These are phyloP conservation scores for Neltuma alba DNA, from an alignment of 306 rosid genomes.

Conservation along the genomic window DNA sequence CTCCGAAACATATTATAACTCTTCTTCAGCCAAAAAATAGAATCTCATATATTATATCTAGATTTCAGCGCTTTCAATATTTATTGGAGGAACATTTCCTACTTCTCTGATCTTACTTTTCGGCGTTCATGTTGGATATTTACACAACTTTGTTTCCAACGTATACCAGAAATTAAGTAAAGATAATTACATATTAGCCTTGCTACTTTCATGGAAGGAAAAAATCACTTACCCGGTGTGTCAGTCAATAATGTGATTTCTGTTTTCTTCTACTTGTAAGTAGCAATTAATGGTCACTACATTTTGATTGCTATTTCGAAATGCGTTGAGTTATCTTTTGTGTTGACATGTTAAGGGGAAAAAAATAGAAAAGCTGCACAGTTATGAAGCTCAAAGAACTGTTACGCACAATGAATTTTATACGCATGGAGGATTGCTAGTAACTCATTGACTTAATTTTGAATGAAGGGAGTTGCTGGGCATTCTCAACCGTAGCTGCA, in stretches of 20 bases:
- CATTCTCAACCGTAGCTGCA: conserved; percentile 75
- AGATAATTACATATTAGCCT: neutral
- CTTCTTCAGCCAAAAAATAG: neutral
- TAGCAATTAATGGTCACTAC: neutral
- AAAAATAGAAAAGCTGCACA: neutral
- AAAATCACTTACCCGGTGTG: neutral
- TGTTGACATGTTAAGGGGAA: neutral
- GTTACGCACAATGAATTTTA: neutral
- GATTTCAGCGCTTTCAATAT: neutral
- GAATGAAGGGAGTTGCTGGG: conserved; percentile 99
- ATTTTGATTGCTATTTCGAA: neutral
- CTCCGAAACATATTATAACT: neutral
- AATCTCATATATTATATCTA: neutral
- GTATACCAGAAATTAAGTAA: neutral
- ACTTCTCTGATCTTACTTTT: neutral
- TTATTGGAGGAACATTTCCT: neutral
- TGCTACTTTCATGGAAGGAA: neutral
- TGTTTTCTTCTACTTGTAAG: neutral
- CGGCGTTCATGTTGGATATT: neutral
- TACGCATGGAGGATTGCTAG: neutral
- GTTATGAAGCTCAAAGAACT: neutral
- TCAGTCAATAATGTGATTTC: neutral
- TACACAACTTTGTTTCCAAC: neutral
- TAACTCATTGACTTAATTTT: neutral
- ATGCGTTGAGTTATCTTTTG: neutral